Evolutionary conservation across 495 filamentous ascomycete species (phyloP), one percentile per base, ranked within the genome.

Genomic region (Lophiostoma macrostomum): DNA sequence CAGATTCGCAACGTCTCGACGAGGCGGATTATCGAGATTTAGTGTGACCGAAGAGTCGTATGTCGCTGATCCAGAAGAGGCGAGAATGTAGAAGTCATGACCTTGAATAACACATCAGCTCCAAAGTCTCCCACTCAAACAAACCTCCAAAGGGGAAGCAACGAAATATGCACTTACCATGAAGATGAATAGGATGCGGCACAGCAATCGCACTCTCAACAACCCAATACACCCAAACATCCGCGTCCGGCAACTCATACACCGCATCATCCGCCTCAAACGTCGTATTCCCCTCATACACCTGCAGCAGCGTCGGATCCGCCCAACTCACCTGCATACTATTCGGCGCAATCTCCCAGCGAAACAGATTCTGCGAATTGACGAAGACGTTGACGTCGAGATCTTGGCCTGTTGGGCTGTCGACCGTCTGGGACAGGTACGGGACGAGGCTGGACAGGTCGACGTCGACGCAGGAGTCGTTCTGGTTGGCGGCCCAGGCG

Each of bases 51-150:
- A 18, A 7, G n/a, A 36, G 32, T 50, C 49, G 27, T 45, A 61
- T 6, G 16, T 47, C 1, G 64, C 63, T 5, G 28, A 34, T n/a
- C 37, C 45, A 8, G 56, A 59, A 6, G 32, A 35, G 18, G 61
- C 66, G 7, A 72, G 64, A 13, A 70, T 50, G 38, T 56, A 66
- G 51, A 69, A 72, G 46, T 70, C 67, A 56, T 71, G 69, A 4
- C 69, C 69, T n/a, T n/a, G n/a, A n/a, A n/a, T n/a, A n/a, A n/a
- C n/a, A n/a, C n/a, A n/a, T n/a, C n/a, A n/a, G n/a, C n/a, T n/a
- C n/a, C n/a, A n/a, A n/a, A n/a, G n/a, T n/a, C n/a, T n/a, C n/a
- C n/a, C n/a, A n/a, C n/a, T n/a, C n/a, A n/a, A n/a, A n/a, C n/a
- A n/a, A n/a, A n/a, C n/a, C n/a, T n/a, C n/a, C n/a, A n/a, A n/a